Base-by-base conservation (phyloP, 176 grass and related monocot genomes). In the Juncus effusus region DNA sequence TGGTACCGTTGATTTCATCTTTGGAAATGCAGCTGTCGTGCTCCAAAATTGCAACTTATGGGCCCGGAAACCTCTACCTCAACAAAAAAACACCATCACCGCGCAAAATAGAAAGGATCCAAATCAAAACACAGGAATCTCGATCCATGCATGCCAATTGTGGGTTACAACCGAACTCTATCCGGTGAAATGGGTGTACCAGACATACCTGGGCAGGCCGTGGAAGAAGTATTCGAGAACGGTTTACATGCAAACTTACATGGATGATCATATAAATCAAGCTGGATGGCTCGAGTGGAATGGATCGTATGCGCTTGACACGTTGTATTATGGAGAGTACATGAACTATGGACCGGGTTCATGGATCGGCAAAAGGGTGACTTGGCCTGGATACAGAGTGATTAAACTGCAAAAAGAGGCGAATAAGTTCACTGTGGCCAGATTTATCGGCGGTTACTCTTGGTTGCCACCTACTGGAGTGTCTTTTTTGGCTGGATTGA, bases 251-350 rank as follows among this genome's bases (percentile, higher is more conserved):
- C 38, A 65, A 13, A 79, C 87, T 16, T 82, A 77, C 72, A 62
- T 90, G 56, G 87, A 63, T 35, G 76, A 62, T 2, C 87, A 90
- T 72, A 62, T 90, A 67, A 37, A 82, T 64, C 71, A 44, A 12
- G 79, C 66, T 10, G 87, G 87, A 37, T 90, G 82, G 87, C 82
- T 90, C 0, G 76, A 78, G 45, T 90, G 87, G 87, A 84, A 80
- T 51, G 79, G 10, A 4, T 68, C 75, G 7, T 78, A 74, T 69
- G 86, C 57, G 0, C 71, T 84, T 14, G 74, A 85, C 42, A 85
- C 82, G 13, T n/a, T 90, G 6, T 90, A 90, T 74, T 90, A 90
- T 54, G 87, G 87, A 3, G 87, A 90, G 86, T 89, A 89, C 78
- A 70, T 50, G 69, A 89, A 89, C 49, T 70, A 66, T 52, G 86